These are phyloP conservation scores for Epichloe hybrida DNA, from an alignment of 2,329 filamentous ascomycete species.

Conservation along the genomic window DNA sequence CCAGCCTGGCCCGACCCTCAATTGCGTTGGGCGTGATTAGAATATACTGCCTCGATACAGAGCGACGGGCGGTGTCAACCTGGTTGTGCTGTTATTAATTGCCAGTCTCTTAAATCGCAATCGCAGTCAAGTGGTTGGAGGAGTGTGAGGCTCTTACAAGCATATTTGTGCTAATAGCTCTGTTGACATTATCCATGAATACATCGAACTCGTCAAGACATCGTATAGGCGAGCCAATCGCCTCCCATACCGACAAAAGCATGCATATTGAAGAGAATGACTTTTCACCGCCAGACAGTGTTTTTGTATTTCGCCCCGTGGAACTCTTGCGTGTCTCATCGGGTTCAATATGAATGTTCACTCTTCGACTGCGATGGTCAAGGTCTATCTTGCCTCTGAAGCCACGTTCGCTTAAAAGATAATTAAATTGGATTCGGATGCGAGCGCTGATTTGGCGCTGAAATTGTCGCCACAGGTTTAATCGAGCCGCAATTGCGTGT, in stretches of 20 bases:
- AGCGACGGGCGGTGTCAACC: constrained; percentile 73
- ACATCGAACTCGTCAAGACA: constrained; percentile 98
- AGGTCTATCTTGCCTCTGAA: constrained; percentile 74
- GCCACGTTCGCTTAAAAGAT: constrained; percentile 75
- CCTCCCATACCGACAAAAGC: constrained; percentile 87
- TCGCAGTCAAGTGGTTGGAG: background rate
- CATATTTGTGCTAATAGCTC: constrained; percentile 85
- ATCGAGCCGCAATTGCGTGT: constrained; percentile 52
- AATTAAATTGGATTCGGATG: constrained; percentile 74
- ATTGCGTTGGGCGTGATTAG: constrained; percentile 91
- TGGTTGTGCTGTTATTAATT: constrained; percentile 19
- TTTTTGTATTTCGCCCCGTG: constrained; percentile 72
- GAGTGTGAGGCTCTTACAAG: constrained; percentile 46
- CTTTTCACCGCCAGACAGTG: constrained; percentile 90
- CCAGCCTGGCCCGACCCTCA: constrained; percentile 39
- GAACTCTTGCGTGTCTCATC: constrained; percentile 55
- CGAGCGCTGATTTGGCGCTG: constrained; percentile 74
- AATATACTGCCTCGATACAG: constrained; percentile 87
- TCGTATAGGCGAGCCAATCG: constrained; percentile 88
- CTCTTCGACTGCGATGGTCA: constrained; percentile 58
- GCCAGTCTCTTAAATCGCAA: background rate
- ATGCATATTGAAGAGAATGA: constrained; percentile 96
- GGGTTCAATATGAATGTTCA: constrained; percentile 66
- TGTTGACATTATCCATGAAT: constrained; percentile 97
- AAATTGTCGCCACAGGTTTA: constrained; percentile 67